Conservation (phyloP, 2,329 filamentous ascomycete species). For the Mariannaea sp. region DNA sequence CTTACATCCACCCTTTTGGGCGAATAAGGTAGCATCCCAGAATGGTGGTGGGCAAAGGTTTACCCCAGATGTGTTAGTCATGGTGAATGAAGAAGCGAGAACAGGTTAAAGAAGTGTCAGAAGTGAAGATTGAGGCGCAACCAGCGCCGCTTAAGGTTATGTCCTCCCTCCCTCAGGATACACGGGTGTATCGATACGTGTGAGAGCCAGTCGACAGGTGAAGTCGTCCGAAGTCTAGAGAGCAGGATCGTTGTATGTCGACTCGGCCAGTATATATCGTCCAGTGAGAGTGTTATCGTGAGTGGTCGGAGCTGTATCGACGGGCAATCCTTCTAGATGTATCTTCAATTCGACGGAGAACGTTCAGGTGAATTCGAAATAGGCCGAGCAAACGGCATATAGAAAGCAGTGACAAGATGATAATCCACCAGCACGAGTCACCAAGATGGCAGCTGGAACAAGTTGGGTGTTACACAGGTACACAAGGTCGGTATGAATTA, state of each 20-base stretch:
- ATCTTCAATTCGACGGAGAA: slow-evolving; percentile 13
- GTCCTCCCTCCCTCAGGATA: slow-evolving; percentile 4
- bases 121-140: slow-evolving; percentile 7
- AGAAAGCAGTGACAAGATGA: no score
- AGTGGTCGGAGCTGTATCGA: no score
- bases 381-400: no score
- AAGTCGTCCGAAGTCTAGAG: slow-evolving; percentile 2
- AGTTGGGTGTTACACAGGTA: slow-evolving; percentile 23
- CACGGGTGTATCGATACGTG: neutral
- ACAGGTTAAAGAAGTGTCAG: slow-evolving; percentile 6
- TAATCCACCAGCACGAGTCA: no score
- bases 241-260: neutral
- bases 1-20: slow-evolving; percentile 67
- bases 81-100: slow-evolving; percentile 24
- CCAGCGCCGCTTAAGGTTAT: slow-evolving; percentile 12
- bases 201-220: neutral
- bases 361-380: no score
- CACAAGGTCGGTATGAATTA: slow-evolving; percentile 17
- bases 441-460: no score
- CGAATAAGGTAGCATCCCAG: slow-evolving; percentile 65
- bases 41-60: slow-evolving; percentile 70
- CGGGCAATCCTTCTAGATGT: no score
- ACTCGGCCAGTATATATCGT: neutral
- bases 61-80: slow-evolving; percentile 47
- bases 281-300: slow-evolving; percentile 12